Evolutionary conservation across 108 stramenopile genomes (phyloP).

Genomic region (Stephanodiscus triporus): DNA sequence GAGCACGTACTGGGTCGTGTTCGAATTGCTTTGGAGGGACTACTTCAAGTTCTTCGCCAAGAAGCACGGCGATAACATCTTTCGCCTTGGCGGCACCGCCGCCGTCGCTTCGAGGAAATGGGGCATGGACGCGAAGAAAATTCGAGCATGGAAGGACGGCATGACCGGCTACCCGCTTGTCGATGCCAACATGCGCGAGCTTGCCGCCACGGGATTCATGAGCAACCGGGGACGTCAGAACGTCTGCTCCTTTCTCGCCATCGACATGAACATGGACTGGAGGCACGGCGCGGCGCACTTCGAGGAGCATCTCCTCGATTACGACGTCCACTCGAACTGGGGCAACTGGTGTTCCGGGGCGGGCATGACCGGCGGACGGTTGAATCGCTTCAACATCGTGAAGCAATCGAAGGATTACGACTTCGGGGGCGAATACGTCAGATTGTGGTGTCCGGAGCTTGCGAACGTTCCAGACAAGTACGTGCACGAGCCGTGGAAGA

Average conservation of each 20-base stretch:
- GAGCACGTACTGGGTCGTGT: conserved; percentile 96
- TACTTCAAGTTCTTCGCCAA: conserved; percentile 93
- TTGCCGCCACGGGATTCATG: conserved; percentile 96
- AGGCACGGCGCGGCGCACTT: conserved; percentile 93
- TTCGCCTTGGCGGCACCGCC: conserved; percentile 75
- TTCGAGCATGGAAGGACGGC: conserved; percentile 83
- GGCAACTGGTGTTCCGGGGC: conserved; percentile 91
- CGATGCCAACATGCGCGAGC: conserved; percentile 99
- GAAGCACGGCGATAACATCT: conserved; percentile 88
- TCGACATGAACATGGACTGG: conserved; percentile 97
- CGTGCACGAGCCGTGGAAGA: conserved; percentile 90
- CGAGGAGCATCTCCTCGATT: conserved; percentile 90
- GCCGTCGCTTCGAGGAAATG: conserved; percentile 35
- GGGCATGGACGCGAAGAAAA: conserved; percentile 63
- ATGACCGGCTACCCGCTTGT: conserved; percentile 91
- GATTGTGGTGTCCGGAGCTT: conserved; percentile 94
- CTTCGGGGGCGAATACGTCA: conserved; percentile 91
- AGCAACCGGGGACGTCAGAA: conserved; percentile 97
- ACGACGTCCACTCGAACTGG: conserved; percentile 95
- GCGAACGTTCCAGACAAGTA: conserved; percentile 75
- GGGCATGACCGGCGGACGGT: conserved; percentile 91
- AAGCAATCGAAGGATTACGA: conserved; percentile 98
- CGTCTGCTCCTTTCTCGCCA: conserved; percentile 91
- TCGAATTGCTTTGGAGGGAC: conserved; percentile 96
- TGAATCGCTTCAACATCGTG: conserved; percentile 93